A percentile compares a stretch with the other conserved stretches of the same genome.
Evolutionary conservation across 2,329 filamentous ascomycete species (phyloP).

Genomic region (Cercospora janseana): DNA sequence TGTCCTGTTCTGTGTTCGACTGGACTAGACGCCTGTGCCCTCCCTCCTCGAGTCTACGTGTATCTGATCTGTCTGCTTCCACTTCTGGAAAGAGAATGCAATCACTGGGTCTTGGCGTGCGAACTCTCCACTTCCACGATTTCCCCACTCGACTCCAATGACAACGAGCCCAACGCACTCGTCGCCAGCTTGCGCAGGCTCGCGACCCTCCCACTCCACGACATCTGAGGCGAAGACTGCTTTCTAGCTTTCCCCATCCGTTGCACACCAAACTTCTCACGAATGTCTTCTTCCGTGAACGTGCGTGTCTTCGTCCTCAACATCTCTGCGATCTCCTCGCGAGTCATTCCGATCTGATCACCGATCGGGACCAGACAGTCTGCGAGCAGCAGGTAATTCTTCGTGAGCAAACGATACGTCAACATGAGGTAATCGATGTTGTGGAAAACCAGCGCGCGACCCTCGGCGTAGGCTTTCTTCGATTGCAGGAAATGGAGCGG

Average conservation of each 20-base stretch:
- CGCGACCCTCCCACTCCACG: conserved; percentile 3
- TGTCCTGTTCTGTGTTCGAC: too few species aligned
- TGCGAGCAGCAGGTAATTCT: conserved; percentile 70
- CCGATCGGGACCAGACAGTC: conserved; percentile 71
- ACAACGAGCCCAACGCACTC: conserved; percentile 4
- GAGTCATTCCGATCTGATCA: conserved; percentile 64
- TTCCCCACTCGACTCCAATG: conserved; percentile 2
- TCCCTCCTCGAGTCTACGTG: too few species aligned
- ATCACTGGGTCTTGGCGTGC: not conserved
- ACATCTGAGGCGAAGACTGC: not conserved
- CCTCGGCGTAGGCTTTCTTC: conserved; percentile 64
- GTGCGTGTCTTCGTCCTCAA: conserved; percentile 62
- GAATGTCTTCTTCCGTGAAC: conserved; percentile 66
- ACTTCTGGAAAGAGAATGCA: too few species aligned
- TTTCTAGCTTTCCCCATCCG: not conserved
- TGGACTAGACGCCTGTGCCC: too few species aligned
- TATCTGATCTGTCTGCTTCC: too few species aligned
- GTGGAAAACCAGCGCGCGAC: conserved; percentile 72
- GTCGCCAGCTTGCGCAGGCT: not conserved
- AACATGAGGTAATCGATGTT: conserved; percentile 80
- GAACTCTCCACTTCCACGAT: conserved; percentile 3
- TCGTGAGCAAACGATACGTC: conserved; percentile 64
- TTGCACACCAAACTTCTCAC: conserved; percentile 50
- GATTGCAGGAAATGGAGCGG: conserved; percentile 69
- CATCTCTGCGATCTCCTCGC: conserved; percentile 63